Base-by-base conservation (phyloP, 371 early-diverging fungal genomes). In the Rhizopus microsporus region DNA sequence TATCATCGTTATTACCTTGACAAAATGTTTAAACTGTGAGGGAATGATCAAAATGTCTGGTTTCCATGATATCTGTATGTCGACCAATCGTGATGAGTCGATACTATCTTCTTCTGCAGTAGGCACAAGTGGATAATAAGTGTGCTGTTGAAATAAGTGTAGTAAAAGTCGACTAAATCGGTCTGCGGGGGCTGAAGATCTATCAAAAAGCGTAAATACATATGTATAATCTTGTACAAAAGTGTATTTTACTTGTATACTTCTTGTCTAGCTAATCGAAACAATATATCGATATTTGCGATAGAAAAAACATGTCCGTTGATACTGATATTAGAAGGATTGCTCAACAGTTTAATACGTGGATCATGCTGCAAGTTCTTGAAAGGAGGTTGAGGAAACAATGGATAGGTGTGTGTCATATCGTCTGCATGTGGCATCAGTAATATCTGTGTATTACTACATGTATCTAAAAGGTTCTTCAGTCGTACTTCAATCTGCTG, bases 11-110 rank as follows among this genome's bases (percentile, higher is more conserved):
- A 39, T 67, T 68, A 72, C 72, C 51, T 82, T 89, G 29, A 76
- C 84, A 70, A 87, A 85, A 51, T 80, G 82, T 58, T 78, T 79
- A 16, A 95, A 72, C 57, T 80, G 79, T 39, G 89, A 89, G 23
- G 91, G 88, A 23, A 88, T 40, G 37, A 97, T 78, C 38, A 97
- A 62, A 1, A 97, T 64, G 71, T 97, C 97, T 0, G 97, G 97
- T 13, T 74, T 74, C 8, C 71, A 75, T 3, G 67, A 46, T 13
- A 80, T 54, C 42, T 81, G 81, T 23, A 93, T 66, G 9, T 74
- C 62, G 7, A 83, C 67, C 23, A 69, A 57, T 35, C 43, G 47
- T 7, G 71, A 76, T 13, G 86, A 63, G 59, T 87, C 82, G 8
- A 91, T 73, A 57, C 75, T 80, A 45, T 85, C 89, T 29, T 71